Conservation (phyloP, 1,284 basidiomycete species). For the Malassezia equina region DNA sequence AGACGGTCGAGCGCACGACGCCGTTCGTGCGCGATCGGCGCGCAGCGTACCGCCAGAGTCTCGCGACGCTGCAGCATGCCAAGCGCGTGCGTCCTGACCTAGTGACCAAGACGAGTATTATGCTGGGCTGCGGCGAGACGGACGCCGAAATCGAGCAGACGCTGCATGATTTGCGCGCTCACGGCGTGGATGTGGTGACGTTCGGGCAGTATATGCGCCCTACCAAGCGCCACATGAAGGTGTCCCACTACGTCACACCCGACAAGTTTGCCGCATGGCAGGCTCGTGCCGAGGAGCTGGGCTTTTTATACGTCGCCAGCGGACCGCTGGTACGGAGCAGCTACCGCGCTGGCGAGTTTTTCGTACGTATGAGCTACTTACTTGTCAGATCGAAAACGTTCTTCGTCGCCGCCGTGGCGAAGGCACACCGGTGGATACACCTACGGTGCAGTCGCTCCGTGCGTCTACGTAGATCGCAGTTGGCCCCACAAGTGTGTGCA, state of each 20-base stretch:
- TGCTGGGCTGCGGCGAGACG: slow-evolving; percentile 92
- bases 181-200: slow-evolving; percentile 90
- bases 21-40: slow-evolving; percentile 89
- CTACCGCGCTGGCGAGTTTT: slow-evolving; percentile 65
- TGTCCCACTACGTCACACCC: slow-evolving; percentile 87
- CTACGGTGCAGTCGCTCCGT: slow-evolving; percentile 3
- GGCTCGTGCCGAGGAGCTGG: slow-evolving; percentile 74
- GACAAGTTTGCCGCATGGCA: slow-evolving; percentile 89
- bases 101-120: slow-evolving; percentile 95
- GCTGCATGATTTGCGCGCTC: slow-evolving; percentile 71
- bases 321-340: slow-evolving; percentile 90
- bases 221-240: slow-evolving; percentile 98
- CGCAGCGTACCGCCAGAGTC: slow-evolving; percentile 80
- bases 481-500: neutral
- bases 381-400: slow-evolving; percentile 39
- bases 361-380: slow-evolving; percentile 22
- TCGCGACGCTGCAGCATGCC: slow-evolving; percentile 66
- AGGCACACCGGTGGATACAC: slow-evolving; percentile 11
- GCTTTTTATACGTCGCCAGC: slow-evolving; percentile 93
- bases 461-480: neutral
- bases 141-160: slow-evolving; percentile 74
- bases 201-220: slow-evolving; percentile 99
- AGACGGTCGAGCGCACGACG: slow-evolving; percentile 85
- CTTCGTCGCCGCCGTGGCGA: slow-evolving; percentile 24
- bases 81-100: slow-evolving; percentile 59